Evolutionary conservation across 495 filamentous ascomycete genomes (phyloP).

Genomic region (Chaetomidium leptoderma): DNA sequence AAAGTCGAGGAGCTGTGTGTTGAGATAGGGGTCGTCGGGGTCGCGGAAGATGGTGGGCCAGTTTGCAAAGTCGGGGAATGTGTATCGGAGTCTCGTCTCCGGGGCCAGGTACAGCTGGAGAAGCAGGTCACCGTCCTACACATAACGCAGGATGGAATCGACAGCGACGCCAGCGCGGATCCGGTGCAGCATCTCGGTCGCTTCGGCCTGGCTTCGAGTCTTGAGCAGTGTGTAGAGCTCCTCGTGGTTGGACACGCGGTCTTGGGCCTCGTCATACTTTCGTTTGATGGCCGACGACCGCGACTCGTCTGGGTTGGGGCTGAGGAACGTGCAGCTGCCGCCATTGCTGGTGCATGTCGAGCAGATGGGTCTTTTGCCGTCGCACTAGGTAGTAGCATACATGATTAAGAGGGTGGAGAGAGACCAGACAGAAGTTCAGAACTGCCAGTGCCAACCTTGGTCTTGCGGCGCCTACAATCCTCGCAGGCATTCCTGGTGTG

Average conservation of each 20-base stretch:
- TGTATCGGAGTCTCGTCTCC: slow-evolving; percentile 35
- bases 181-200: slow-evolving; percentile 31
- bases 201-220: slow-evolving; percentile 26
- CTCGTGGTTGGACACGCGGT: slow-evolving; percentile 30
- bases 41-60: slow-evolving; percentile 33
- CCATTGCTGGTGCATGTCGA: slow-evolving; percentile 26
- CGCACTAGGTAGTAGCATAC: slow-evolving; percentile 29
- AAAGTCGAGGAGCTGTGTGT: slow-evolving; percentile 6
- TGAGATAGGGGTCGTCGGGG: slow-evolving; percentile 28
- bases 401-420: too few species aligned
- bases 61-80: slow-evolving; percentile 33
- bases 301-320: slow-evolving; percentile 33
- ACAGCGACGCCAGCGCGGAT: slow-evolving; percentile 34
- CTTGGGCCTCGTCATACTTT: slow-evolving; percentile 34
- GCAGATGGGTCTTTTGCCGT: slow-evolving; percentile 34
- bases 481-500: neutral
- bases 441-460: neutral
- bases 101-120: slow-evolving; percentile 33
- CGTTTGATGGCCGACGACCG: slow-evolving; percentile 37
- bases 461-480: neutral
- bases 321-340: slow-evolving; percentile 32
- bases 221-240: slow-evolving; percentile 32
- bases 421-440: neutral
- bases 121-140: slow-evolving; percentile 34
- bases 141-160: slow-evolving; percentile 30